Percentiles rank a stretch among this genome's conserved stretches.
These are phyloP conservation scores for Ophiostoma montium DNA, from an alignment of 2,329 filamentous ascomycete genomes.

Conservation along the genomic window DNA sequence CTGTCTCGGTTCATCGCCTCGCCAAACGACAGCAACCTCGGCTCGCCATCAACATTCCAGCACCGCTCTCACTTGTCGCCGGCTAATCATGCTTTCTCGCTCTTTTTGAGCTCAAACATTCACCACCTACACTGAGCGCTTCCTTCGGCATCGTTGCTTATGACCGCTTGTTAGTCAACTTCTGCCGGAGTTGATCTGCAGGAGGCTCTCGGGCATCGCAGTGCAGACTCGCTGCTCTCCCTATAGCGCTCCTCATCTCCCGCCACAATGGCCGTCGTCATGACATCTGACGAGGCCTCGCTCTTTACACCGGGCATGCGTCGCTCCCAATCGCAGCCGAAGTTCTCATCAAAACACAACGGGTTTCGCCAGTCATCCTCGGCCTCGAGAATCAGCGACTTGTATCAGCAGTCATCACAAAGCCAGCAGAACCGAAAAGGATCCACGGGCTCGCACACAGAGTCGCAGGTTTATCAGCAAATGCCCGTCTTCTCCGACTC, in stretches of 20 bases:
- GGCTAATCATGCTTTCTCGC: neutral
- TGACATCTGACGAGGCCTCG: slow-evolving; percentile 41
- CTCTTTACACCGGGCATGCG: slow-evolving; percentile 42
- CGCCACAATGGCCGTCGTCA: slow-evolving; percentile 37
- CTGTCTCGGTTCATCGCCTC: no score
- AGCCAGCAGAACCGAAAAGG: slow-evolving; percentile 2
- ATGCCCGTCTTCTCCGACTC: slow-evolving; percentile 31
- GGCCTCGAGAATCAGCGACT: slow-evolving; percentile 30
- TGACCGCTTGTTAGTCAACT: neutral
- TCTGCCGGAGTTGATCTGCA: neutral
- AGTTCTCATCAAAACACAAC: slow-evolving; percentile 32
- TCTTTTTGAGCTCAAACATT: neutral
- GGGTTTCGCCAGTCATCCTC: slow-evolving; percentile 32
- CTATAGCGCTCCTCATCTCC: neutral
- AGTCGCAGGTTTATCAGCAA: slow-evolving; percentile 3
- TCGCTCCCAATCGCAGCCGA: slow-evolving; percentile 47
- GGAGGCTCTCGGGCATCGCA: slow-evolving; percentile 10
- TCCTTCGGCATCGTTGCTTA: neutral
- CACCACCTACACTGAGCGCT: neutral
- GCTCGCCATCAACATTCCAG: no score
- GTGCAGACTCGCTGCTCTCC: neutral
- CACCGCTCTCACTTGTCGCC: no score
- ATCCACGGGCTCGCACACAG: neutral
- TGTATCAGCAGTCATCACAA: slow-evolving; percentile 25
- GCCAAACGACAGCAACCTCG: no score